Conservation (phyloP, 768 basidiomycete genomes). For the Leucosporidium scottii region DNA sequence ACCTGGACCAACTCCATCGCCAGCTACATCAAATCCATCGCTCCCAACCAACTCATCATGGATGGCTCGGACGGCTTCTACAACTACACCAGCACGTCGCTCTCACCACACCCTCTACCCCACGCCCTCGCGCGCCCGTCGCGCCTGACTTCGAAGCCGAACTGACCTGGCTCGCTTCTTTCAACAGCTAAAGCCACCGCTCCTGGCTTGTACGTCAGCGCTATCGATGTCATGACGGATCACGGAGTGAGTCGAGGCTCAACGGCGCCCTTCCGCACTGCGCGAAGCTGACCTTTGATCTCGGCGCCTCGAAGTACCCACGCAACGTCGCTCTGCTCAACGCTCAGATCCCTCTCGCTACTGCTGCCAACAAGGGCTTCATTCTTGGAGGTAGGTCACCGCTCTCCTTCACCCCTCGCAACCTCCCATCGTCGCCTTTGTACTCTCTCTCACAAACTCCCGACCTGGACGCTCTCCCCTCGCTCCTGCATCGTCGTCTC, state of each 20-base stretch:
- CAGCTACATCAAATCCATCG: neutral
- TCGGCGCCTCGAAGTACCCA: neutral
- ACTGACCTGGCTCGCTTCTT: neutral
- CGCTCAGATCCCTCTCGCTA: neutral
- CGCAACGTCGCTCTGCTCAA: neutral
- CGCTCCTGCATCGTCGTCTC: no score
- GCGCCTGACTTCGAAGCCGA: no score
- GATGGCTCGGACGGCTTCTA: constrained; percentile 30
- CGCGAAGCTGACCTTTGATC: no score
- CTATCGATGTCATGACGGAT: constrained; percentile 3
- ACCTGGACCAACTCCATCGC: constrained; percentile 2
- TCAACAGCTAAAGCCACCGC: neutral
- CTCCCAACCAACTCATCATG: constrained; percentile 17
- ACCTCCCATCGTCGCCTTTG: no score
- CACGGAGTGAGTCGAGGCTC: neutral
- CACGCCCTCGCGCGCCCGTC: no score
- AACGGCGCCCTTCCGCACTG: no score
- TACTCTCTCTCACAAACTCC: no score
- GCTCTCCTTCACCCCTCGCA: no score
- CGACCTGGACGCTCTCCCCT: no score
- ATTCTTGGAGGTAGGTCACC: neutral
- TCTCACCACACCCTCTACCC: no score
- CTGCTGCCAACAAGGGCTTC: neutral
- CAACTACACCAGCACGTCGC: constrained; percentile 22
- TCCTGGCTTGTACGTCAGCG: neutral